phyloP scores from a whole-genome alignment of 495 filamentous ascomycete genomes.

The Hypoxylon cercidicola region DNA sequence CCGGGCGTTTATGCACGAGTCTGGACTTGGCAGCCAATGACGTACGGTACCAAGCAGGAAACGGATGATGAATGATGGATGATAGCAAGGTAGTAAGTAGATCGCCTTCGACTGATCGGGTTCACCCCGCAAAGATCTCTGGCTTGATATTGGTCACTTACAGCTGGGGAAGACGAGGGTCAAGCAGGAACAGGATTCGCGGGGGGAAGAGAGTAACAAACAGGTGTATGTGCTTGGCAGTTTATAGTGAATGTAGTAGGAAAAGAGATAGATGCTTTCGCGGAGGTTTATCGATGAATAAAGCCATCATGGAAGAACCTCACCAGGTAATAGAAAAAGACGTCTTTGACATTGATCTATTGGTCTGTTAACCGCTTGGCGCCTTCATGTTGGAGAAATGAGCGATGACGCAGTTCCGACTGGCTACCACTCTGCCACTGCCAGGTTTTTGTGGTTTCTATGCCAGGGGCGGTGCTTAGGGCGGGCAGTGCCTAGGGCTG shows the following conservation, averaged over 20 bases:
- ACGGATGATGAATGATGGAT: conserved; percentile 7
- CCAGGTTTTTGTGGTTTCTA: conserved; percentile 15
- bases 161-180: conserved; percentile 5
- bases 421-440: conserved; percentile 21
- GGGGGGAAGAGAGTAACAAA: conserved; percentile 9
- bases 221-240: conserved; percentile 3
- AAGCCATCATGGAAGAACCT: conserved; percentile 16
- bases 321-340: neutral
- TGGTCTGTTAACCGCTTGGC: conserved; percentile 22
- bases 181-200: conserved; percentile 25
- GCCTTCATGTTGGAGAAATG: conserved; percentile 24
- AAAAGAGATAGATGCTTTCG: conserved; percentile 20
- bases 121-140: conserved; percentile 20
- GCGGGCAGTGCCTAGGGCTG: neutral
- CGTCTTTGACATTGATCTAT: conserved; percentile 1
- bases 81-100: conserved; percentile 11
- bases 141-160: conserved; percentile 18
- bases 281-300: conserved; percentile 23
- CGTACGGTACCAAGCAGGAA: conserved; percentile 16
- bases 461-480: conserved; percentile 21
- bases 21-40: conserved; percentile 8
- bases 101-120: conserved; percentile 13
- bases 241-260: conserved; percentile 27
- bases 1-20: neutral
- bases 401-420: conserved; percentile 39